These are phyloP conservation scores for Obba rivulosa DNA, from an alignment of 768 basidiomycete genomes.

Conservation along the genomic window DNA sequence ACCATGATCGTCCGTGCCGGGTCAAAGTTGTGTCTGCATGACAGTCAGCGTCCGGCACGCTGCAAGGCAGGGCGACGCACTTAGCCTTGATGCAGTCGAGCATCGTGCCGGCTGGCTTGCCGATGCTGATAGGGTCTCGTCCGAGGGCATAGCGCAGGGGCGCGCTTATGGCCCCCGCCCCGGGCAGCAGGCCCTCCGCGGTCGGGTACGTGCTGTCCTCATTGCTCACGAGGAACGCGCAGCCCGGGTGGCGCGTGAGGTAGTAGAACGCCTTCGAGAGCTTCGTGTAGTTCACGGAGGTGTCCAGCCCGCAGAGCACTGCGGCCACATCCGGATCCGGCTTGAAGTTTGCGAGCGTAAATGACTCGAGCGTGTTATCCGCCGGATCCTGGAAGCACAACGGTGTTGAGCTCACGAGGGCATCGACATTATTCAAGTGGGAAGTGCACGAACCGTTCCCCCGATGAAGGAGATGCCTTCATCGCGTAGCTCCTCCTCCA, in stretches of 20 bases:
- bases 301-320: constrained; percentile 92
- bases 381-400: constrained; percentile 64
- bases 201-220: constrained; percentile 89
- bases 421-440: neutral
- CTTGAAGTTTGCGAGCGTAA: constrained; percentile 63
- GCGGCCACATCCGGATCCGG: constrained; percentile 80
- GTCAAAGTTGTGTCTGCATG: constrained; percentile 74
- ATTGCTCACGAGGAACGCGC: constrained; percentile 87
- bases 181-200: constrained; percentile 69
- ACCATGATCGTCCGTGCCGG: constrained; percentile 88
- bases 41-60: neutral
- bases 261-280: constrained; percentile 89
- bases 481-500: constrained; percentile 89
- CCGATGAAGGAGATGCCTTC: constrained; percentile 81
- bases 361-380: constrained; percentile 69
- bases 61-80: constrained; percentile 29
- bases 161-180: constrained; percentile 80
- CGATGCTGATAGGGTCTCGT: constrained; percentile 70
- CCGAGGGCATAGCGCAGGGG: constrained; percentile 72
- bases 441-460: constrained; percentile 57
- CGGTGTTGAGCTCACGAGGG: neutral
- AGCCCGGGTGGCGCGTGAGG: constrained; percentile 71
- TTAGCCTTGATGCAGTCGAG: constrained; percentile 85
- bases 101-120: constrained; percentile 91
- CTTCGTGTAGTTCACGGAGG: constrained; percentile 88